Evolutionary conservation across 176 grass and related monocot genomes (phyloP).

Genomic region (Leersia perrieri): DNA sequence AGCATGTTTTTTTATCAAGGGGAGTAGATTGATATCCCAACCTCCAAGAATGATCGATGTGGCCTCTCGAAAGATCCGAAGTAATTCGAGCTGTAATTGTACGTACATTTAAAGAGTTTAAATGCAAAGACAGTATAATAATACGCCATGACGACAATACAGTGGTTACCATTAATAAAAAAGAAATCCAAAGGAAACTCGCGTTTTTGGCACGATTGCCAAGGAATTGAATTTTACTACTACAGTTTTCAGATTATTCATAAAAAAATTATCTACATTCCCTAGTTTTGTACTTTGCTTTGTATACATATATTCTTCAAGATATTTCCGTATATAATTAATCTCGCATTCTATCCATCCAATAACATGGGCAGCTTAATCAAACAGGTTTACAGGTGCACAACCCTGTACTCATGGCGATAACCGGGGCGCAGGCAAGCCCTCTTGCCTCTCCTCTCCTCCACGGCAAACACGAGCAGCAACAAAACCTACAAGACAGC

Average conservation of each 20-base stretch:
- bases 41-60: too few species aligned
- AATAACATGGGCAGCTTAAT: not conserved
- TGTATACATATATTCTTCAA: not conserved
- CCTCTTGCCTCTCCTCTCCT: slow-evolving; percentile 1
- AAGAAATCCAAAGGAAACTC: too few species aligned
- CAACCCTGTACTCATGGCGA: not conserved
- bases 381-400: not conserved
- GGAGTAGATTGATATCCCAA: too few species aligned
- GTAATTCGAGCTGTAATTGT: too few species aligned
- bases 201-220: too few species aligned
- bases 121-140: too few species aligned
- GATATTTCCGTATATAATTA: not conserved
- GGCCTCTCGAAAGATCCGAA: too few species aligned
- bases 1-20: too few species aligned
- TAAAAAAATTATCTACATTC: not conserved
- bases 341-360: not conserved
- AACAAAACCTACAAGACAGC: not conserved
- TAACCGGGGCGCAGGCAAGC: not conserved
- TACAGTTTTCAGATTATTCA: not conserved
- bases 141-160: too few species aligned
- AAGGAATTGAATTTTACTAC: too few species aligned
- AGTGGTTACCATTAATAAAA: too few species aligned
- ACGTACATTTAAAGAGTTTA: too few species aligned
- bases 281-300: not conserved
- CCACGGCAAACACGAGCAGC: not conserved